phyloP scores from a whole-genome alignment of 75 land plant genomes.

The Cryptomeria japonica region DNA sequence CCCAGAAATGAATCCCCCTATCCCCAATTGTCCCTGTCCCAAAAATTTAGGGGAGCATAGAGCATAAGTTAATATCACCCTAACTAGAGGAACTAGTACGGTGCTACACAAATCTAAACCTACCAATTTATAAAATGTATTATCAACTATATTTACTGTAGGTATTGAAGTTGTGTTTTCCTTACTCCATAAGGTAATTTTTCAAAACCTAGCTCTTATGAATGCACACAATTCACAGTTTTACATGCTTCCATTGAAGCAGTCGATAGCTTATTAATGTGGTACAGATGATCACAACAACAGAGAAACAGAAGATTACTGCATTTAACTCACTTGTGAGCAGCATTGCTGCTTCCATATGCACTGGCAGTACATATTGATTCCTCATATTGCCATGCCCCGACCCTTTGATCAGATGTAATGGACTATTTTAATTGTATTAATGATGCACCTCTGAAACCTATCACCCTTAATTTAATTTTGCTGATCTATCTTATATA shows the following conservation, averaged over 20 bases:
- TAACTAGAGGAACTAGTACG: not conserved
- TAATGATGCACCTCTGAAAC: too few species aligned
- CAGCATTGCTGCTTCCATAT: not conserved
- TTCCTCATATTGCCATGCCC: too few species aligned
- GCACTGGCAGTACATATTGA: not conserved
- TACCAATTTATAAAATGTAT: not conserved
- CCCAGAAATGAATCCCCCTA: too few species aligned
- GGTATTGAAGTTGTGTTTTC: not conserved
- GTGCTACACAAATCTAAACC: not conserved
- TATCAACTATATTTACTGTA: not conserved
- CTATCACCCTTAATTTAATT: too few species aligned
- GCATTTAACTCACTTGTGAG: not conserved
- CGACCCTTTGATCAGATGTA: too few species aligned
- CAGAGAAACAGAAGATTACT: not conserved
- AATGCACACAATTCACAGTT: not conserved
- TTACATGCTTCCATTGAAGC: not conserved
- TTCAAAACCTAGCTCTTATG: not conserved
- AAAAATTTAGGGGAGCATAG: too few species aligned
- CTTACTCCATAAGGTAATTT: not conserved
- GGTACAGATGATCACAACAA: not conserved
- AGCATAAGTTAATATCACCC: not conserved
- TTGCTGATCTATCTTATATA: too few species aligned
- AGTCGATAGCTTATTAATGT: not conserved
- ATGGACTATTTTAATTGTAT: too few species aligned
- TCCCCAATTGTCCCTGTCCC: too few species aligned